Conservation (phyloP, 2,329 filamentous ascomycete species). For the Aspergillus brasiliensis region DNA sequence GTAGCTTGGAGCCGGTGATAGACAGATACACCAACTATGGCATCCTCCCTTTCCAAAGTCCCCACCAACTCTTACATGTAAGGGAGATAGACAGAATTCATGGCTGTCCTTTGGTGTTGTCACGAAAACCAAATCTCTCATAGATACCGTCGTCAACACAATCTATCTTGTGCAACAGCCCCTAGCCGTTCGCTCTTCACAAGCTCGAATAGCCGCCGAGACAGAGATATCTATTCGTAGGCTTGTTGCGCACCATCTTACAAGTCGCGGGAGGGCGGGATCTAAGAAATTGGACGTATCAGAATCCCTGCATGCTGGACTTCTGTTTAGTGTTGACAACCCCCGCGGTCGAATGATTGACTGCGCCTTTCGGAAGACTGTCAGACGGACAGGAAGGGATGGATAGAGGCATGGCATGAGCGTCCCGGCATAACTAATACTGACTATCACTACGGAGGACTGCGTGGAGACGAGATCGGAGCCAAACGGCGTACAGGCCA, state of each 20-base stretch:
- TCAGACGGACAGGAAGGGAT: background rate
- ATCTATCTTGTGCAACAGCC: background rate
- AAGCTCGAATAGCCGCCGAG: background rate
- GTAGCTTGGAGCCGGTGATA: background rate
- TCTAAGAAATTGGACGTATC: background rate
- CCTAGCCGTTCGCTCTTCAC: background rate
- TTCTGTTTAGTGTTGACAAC: background rate
- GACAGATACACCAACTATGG: background rate
- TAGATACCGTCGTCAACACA: background rate
- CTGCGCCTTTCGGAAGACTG: background rate
- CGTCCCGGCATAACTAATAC: too few species aligned
- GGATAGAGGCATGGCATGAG: too few species aligned
- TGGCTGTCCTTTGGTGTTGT: background rate
- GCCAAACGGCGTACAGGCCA: background rate
- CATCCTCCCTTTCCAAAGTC: background rate
- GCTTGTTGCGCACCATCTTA: background rate
- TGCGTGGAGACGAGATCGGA: background rate
- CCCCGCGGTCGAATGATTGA: slow-evolving; percentile 2
- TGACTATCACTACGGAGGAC: background rate
- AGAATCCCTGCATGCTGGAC: background rate
- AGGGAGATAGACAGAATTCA: background rate
- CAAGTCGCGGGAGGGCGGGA: background rate
- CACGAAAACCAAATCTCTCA: background rate
- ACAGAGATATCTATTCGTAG: background rate
- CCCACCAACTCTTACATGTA: background rate